Percentiles rank a stretch among this genome's conserved stretches.
Conservation (phyloP, 257 asterid species). For the Osmanthus fragrans region DNA sequence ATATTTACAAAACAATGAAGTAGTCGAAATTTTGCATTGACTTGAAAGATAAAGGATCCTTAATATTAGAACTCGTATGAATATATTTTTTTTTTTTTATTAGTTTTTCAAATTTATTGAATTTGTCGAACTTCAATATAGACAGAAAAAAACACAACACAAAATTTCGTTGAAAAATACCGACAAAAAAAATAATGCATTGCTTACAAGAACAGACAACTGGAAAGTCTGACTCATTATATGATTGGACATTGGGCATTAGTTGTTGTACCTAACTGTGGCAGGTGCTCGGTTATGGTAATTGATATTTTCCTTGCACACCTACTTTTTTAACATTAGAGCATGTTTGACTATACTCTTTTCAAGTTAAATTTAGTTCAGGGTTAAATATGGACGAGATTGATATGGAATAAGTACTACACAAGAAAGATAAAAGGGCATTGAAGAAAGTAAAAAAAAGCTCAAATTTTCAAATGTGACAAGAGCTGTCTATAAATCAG, state of each 20-base stretch:
- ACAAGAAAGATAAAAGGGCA: background rate
- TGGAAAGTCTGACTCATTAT: background rate
- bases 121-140: background rate
- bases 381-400: background rate
- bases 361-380: too few species aligned
- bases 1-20: background rate
- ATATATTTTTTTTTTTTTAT: too few species aligned
- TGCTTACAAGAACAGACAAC: background rate
- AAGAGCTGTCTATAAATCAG: too few species aligned
- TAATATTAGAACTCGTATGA: background rate
- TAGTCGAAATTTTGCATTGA: background rate
- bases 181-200: background rate
- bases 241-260: background rate
- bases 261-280: background rate
- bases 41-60: background rate
- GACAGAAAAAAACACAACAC: background rate
- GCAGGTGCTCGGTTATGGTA: background rate
- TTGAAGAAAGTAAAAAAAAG: background rate
- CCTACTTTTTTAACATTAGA: background rate
- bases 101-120: too few species aligned
- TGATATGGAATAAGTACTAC: too few species aligned
- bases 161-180: background rate
- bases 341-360: too few species aligned
- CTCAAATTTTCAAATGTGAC: too few species aligned
- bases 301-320: background rate